Conservation (phyloP, 192 early-diverging fungal genomes). For the Pilaira anomala region DNA sequence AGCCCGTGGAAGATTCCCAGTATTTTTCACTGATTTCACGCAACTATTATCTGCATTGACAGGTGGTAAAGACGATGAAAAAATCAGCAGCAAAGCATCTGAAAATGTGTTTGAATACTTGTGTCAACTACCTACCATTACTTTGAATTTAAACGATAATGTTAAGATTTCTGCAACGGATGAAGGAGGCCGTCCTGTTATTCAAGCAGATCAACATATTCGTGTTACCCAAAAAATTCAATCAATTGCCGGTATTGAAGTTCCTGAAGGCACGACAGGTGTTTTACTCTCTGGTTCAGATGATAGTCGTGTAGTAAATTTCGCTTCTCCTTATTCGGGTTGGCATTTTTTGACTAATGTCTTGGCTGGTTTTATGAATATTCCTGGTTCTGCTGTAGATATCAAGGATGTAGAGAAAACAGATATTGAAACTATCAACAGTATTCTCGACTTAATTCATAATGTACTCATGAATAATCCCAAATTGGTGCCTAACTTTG, state of each 20-base stretch:
- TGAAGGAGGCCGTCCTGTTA: not conserved
- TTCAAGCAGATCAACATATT: not conserved
- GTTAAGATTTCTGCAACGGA: not conserved
- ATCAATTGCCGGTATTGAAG: not conserved
- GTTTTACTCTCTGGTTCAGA: not conserved
- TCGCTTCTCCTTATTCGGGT: constrained; percentile 21
- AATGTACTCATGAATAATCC: constrained; percentile 10
- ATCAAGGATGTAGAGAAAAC: constrained; percentile 10
- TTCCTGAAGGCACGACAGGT: constrained; percentile 19
- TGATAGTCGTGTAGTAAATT: constrained; percentile 16
- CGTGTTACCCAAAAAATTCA: not conserved
- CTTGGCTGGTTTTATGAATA: constrained; percentile 2
- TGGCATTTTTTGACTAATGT: constrained; percentile 23
- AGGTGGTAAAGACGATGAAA: not conserved
- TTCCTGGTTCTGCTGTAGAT: not conserved
- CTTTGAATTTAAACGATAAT: constrained; percentile 9
- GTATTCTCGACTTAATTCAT: constrained; percentile 25
- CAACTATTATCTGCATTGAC: constrained; percentile 18
- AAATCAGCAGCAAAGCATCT: constrained; percentile 2
- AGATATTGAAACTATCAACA: constrained; percentile 16
- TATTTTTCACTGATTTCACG: constrained; percentile 16
- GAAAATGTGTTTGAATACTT: constrained; percentile 25
- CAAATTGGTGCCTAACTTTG: constrained; percentile 1
- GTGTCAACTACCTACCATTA: not conserved
- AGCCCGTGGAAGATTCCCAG: constrained; percentile 24